phyloP scores from a whole-genome alignment of 345 rosid species.

The Rhodamnia rubescens region DNA sequence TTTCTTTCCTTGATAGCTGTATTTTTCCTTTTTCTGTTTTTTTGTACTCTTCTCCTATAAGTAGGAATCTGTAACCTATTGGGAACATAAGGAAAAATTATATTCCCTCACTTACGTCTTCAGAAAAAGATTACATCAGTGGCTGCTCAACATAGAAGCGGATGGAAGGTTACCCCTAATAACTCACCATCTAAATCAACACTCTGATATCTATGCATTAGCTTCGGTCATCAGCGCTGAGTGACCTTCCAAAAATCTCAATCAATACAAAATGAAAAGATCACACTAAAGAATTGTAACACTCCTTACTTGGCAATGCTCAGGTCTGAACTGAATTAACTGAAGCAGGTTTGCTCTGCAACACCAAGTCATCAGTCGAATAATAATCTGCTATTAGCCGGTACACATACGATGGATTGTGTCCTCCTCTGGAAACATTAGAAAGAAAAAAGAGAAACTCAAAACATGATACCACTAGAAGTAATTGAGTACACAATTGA shows the following conservation, averaged over 20 bases:
- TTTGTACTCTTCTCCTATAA: too few relatives aligned
- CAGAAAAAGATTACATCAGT: not conserved
- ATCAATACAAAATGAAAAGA: not conserved
- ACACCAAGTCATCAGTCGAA: conserved; percentile 91
- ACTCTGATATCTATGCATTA: not conserved
- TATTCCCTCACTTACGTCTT: too few relatives aligned
- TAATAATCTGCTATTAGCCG: conserved; percentile 94
- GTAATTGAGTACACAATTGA: not conserved
- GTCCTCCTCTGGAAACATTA: conserved; percentile 62
- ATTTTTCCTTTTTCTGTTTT: too few relatives aligned
- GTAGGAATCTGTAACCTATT: too few relatives aligned
- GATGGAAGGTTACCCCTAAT: not conserved
- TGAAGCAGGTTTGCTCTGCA: conserved; percentile 34
- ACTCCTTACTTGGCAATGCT: not conserved
- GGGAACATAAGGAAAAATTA: too few relatives aligned
- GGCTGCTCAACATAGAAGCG: not conserved
- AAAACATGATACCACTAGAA: not conserved
- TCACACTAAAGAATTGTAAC: not conserved
- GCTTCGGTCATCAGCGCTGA: not conserved
- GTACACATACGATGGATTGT: conserved; percentile 95
- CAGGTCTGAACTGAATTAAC: conserved; percentile 9
- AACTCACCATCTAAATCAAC: not conserved
- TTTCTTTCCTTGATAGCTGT: too few relatives aligned
- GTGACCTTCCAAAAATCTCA: not conserved
- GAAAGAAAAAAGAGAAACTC: not conserved